phyloP scores from a whole-genome alignment of 2,329 filamentous ascomycete genomes.

The Aspergillus sergii region DNA sequence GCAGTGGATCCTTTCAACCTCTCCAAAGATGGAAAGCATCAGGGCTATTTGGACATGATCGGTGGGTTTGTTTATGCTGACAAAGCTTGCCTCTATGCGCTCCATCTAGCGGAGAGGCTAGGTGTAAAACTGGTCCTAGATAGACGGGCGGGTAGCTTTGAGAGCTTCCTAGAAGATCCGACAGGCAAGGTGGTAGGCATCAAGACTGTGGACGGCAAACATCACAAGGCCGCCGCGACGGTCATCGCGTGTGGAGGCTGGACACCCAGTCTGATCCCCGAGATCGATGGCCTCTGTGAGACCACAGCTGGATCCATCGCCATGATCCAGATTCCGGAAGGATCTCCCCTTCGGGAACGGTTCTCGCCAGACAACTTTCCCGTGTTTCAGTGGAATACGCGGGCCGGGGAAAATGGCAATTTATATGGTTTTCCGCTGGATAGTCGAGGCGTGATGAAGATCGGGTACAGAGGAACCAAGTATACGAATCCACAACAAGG shows the following conservation, averaged over 20 bases:
- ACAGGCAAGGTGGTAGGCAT: conserved; percentile 38
- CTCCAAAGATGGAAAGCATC: conserved; percentile 21
- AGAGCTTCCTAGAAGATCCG: background rate
- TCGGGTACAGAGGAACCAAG: conserved; percentile 56
- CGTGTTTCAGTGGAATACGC: conserved; percentile 45
- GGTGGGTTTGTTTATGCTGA: conserved; percentile 52
- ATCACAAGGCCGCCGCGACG: conserved; percentile 36
- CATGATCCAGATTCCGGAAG: conserved; percentile 47
- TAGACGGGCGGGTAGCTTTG: conserved; percentile 19
- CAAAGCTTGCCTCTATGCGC: conserved; percentile 50
- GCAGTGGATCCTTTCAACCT: conserved; percentile 43
- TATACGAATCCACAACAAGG: conserved; percentile 49
- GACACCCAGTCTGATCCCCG: conserved; percentile 47
- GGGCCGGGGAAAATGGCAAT: conserved; percentile 42
- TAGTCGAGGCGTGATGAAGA: conserved; percentile 49
- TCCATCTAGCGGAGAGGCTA: conserved; percentile 44
- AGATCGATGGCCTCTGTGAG: conserved; percentile 49
- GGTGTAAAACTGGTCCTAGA: conserved; percentile 50
- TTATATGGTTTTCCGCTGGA: conserved; percentile 54
- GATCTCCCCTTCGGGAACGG: conserved; percentile 41
- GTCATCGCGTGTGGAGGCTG: conserved; percentile 50
- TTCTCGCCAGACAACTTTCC: conserved; percentile 51
- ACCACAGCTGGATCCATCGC: conserved; percentile 53
- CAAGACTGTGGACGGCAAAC: conserved; percentile 39
- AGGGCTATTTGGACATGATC: conserved; percentile 50